Evolutionary conservation across 2,329 filamentous ascomycete genomes (phyloP).

Genomic region (Pyricularia sp.): DNA sequence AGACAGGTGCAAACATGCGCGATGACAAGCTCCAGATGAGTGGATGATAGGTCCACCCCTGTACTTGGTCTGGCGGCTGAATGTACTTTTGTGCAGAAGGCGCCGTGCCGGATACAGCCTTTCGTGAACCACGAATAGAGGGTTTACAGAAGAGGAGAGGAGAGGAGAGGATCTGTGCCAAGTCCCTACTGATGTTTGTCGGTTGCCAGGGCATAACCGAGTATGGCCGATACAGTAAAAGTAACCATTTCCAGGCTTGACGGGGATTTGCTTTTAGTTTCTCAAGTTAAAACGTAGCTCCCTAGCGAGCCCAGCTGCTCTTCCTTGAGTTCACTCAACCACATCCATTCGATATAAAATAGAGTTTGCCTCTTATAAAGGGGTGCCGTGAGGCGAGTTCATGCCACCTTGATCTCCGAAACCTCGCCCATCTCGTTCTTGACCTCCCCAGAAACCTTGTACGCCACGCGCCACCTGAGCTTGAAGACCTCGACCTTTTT

Average conservation of each 20-base stretch:
- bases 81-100: neutral
- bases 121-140: neutral
- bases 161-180: neutral
- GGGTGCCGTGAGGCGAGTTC: neutral
- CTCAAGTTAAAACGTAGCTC: neutral
- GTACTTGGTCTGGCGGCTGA: no score
- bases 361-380: neutral
- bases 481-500: constrained; percentile 69
- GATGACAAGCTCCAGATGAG: neutral
- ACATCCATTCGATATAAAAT: neutral
- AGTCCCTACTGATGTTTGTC: neutral
- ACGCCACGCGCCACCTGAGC: constrained; percentile 78
- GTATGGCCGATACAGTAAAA: neutral
- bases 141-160: neutral
- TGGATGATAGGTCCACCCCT: no score
- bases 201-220: neutral
- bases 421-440: constrained; percentile 80
- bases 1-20: no score
- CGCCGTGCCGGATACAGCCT: neutral
- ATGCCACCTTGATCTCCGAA: constrained; percentile 62
- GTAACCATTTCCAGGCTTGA: neutral
- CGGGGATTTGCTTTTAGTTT: neutral
- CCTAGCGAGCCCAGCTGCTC: neutral
- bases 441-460: constrained; percentile 47
- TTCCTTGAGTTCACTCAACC: neutral